phyloP scores from a whole-genome alignment of 176 grass and related monocot genomes.

The Saccharum spontaneum region DNA sequence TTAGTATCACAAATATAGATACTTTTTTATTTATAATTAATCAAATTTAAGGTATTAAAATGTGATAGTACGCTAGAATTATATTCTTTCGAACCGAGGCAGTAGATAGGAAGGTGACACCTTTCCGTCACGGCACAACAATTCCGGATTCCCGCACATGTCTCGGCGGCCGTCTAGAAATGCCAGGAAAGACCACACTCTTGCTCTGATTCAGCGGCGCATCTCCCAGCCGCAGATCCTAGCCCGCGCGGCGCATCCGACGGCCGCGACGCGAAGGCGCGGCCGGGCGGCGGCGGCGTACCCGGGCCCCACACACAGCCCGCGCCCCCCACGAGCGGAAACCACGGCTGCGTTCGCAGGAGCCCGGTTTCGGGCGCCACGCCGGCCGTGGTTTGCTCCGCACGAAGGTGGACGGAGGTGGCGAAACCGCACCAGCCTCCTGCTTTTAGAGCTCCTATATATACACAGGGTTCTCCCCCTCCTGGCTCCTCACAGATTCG shows the following conservation, averaged over 20 bases:
- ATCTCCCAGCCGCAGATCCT: background rate
- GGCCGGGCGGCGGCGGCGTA: too few relatives aligned
- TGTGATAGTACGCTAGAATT: too few relatives aligned
- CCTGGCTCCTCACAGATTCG: background rate
- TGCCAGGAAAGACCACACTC: background rate
- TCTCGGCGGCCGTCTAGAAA: background rate
- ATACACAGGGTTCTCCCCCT: background rate
- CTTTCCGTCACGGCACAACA: too few relatives aligned
- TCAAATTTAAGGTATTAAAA: too few relatives aligned
- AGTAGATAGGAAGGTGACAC: too few relatives aligned
- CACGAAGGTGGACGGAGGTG: constrained; percentile 16
- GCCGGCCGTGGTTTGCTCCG: constrained; percentile 42
- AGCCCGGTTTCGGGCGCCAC: constrained; percentile 33
- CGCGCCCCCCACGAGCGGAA: background rate
- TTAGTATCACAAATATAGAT: too few relatives aligned
- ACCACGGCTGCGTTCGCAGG: constrained; percentile 17
- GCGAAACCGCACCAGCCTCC: constrained; percentile 18
- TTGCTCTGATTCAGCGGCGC: too few relatives aligned
- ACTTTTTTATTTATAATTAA: too few relatives aligned
- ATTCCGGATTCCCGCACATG: background rate
- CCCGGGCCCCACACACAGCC: background rate
- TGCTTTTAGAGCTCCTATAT: constrained; percentile 2
- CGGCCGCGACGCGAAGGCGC: background rate
- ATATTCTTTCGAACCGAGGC: too few relatives aligned
- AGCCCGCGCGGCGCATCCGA: background rate